Base-by-base conservation (phyloP, 2,329 filamentous ascomycete genomes). In the Verruconis gallopava region DNA sequence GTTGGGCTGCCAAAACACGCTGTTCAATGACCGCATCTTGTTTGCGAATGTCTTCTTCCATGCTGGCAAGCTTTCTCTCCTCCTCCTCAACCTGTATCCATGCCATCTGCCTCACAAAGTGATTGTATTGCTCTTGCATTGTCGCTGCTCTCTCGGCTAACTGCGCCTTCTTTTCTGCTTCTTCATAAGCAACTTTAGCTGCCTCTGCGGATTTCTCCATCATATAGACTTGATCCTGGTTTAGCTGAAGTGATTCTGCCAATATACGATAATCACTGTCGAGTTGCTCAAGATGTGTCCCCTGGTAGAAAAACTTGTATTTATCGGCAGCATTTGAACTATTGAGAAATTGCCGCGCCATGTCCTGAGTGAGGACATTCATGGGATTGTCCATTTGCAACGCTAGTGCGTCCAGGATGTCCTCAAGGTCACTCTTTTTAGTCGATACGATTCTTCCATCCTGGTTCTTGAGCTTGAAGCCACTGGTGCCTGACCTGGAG, bases 351-450 rank as follows among this genome's bases (percentile, higher is more conserved):
- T 93, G 83, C 9, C 91, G 78, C 9, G 91, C 91, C 60, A 88
- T 86, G 56, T 98, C 91, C 59, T 98, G 91, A 1, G 88, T 94
- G 14, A 98, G 70, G 4, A 96, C 83, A 46, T 93, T 96, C 66
- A 98, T 79, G 1, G 91, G 91, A 51, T 98, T 98, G 55, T 96
- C 89, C 44, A 98, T 85, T 58, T 96, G 89, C 33, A 98, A 68
- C 33, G 81, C 84, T 57, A 86, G 96, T 57, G 85, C 93, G 58
- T 98, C 91, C 33, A 85, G 79, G 37, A 98, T 89, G 49, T 94
- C 84, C 50, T 95, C 88, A 5, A 98, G 73, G 50, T 95, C 89
- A 5, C 74, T 69, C 56, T 84, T 91, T 60, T 86, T 93, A 5
- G 72, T 84, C 0, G 86, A 93, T 37, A 95, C 72, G 18, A 79